Base-by-base conservation (phyloP, 225 moss, liverwort and hornwort species). In the Ulota crispa region DNA sequence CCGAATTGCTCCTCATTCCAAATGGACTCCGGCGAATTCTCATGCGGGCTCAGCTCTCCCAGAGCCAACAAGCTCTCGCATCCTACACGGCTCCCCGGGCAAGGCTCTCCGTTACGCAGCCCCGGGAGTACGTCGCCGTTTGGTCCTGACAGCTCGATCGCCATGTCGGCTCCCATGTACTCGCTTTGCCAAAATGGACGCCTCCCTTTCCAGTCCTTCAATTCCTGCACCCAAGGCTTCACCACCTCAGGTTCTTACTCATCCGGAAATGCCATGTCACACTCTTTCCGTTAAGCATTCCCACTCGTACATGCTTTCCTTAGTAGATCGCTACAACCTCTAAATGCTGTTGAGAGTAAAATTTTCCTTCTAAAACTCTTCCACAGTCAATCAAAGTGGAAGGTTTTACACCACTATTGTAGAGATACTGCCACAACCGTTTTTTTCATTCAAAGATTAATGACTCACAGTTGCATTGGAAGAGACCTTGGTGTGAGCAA, bases 41-140 rank as follows among this genome's bases (percentile, higher is more conserved):
- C 86, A 39, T 82, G 86, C 61, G 69, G 84, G 19, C 13, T 80
- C 12, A 73, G 68, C 73, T 87, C 89, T 24, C 89, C 89, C 34
- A 80, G 86, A 68, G 59, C 72, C 7, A 90, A 84, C 7, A 90
- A 86, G 59, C 76, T 79, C 23, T 28, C 84, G 21, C 84, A 80
- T 18, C 52, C 86, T 2, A 86, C 86, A 27, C 80, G 86, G 39
- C 13, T 84, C 21, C 23, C 75, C 8, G 88, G 90, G 30, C 88
- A 81, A 72, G 27, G 78, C 56, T 91, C 90, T 24, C 86, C 90
- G 14, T 39, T 91, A 43, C 80, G 71, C 31, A 88, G 86, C 28
- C 84, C 84, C 61, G 82, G 90, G 16, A 88, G 86, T n/a, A 70
- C 68, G 52, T 78, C 78, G 23, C 86, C 90, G 7, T 90, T 85